Evolutionary conservation across 163 green algal species (phyloP).

Genomic region (Chlorella variabilis): DNA sequence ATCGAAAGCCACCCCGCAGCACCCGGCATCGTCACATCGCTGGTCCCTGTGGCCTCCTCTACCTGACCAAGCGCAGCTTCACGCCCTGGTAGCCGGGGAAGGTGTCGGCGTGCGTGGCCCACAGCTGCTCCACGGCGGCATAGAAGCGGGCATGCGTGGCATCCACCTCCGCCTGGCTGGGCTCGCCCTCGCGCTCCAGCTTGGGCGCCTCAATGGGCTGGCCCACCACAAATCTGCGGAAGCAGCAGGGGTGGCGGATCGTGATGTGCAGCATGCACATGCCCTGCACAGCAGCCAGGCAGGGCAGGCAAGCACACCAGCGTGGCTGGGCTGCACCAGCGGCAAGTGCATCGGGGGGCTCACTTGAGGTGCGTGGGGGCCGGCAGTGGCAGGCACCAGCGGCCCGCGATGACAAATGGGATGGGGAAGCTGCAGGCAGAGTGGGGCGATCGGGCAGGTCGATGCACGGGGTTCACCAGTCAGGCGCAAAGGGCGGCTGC

Average conservation of each 20-base stretch:
- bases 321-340: too few relatives aligned
- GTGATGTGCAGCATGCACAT: too few relatives aligned
- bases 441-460: too few relatives aligned
- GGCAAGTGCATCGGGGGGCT: not conserved
- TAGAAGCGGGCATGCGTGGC: slow-evolving; percentile 74
- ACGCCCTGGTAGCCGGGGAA: slow-evolving; percentile 72
- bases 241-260: too few relatives aligned
- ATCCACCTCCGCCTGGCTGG: slow-evolving; percentile 54
- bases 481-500: too few relatives aligned
- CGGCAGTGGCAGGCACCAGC: slow-evolving; percentile 74
- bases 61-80: too few relatives aligned
- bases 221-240: slow-evolving; percentile 72
- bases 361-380: slow-evolving; percentile 53
- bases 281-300: not conserved
- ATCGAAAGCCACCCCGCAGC: too few relatives aligned
- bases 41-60: too few relatives aligned
- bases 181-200: not conserved
- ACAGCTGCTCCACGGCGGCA: slow-evolving; percentile 60
- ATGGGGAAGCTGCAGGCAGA: slow-evolving; percentile 42
- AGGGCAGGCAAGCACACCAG: not conserved
- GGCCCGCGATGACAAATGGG: slow-evolving; percentile 73
- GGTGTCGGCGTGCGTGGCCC: slow-evolving; percentile 53
- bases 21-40: too few relatives aligned
- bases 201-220: slow-evolving; percentile 61
- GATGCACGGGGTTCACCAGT: too few relatives aligned